Evolutionary conservation across 768 basidiomycete genomes (phyloP).

Genomic region (Psilocybe tampanensis): DNA sequence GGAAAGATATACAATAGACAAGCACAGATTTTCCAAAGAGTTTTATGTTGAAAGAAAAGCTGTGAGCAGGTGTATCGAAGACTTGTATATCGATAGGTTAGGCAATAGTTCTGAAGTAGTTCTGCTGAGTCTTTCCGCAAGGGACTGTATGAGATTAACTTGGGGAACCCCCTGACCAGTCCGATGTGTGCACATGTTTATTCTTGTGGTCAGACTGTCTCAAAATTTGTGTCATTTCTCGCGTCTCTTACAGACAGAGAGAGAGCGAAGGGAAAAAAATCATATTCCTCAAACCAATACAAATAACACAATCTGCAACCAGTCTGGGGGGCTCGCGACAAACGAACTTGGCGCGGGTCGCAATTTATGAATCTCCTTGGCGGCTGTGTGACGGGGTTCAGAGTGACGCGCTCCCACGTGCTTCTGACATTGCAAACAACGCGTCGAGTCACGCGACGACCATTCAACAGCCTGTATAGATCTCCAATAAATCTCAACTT

Average conservation of each 20-base stretch:
- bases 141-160: too few relatives aligned
- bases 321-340: too few relatives aligned
- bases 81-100: background rate
- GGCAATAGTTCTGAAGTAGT: background rate
- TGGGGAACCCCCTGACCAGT: too few relatives aligned
- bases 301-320: too few relatives aligned
- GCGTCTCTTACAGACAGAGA: too few relatives aligned
- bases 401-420: background rate
- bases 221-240: too few relatives aligned
- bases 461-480: background rate
- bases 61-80: background rate
- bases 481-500: background rate
- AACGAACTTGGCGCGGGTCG: too few relatives aligned
- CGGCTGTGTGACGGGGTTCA: background rate
- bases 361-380: too few relatives aligned
- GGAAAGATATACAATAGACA: background rate
- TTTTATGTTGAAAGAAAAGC: background rate
- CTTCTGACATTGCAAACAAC: background rate
- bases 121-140: background rate
- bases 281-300: too few relatives aligned
- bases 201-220: too few relatives aligned
- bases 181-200: too few relatives aligned
- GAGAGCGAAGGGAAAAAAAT: too few relatives aligned
- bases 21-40: background rate
- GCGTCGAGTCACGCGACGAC: background rate